These are phyloP conservation scores for Taphrina flavorubra DNA, from an alignment of 1,139 yeast species.

Conservation along the genomic window DNA sequence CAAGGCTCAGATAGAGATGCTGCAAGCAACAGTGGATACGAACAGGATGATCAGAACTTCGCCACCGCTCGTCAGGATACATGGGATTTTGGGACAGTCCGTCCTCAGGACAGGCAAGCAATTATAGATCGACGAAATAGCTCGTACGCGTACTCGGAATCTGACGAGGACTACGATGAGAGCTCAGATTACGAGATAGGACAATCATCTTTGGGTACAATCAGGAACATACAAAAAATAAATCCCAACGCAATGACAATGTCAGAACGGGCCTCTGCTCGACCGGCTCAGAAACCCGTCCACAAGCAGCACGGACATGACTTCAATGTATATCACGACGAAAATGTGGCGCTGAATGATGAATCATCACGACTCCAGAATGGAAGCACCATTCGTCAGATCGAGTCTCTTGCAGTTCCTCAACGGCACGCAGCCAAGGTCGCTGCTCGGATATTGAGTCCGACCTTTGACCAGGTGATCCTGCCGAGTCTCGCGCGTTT, in stretches of 20 bases:
- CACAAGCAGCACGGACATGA: neutral
- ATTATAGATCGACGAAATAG: slow-evolving; percentile 20
- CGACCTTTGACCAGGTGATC: slow-evolving; percentile 2
- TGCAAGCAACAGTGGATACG: slow-evolving; percentile 9
- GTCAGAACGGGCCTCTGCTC: neutral
- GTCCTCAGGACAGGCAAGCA: slow-evolving; percentile 16
- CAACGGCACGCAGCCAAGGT: neutral
- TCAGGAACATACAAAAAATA: neutral
- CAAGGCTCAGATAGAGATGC: neutral
- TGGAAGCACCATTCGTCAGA: slow-evolving; percentile 9
- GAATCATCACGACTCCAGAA: neutral
- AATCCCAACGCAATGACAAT: neutral
- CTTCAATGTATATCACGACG: slow-evolving; percentile 9
- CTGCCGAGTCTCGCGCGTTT: slow-evolving; percentile 13
- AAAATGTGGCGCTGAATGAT: neutral
- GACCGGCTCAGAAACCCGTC: neutral
- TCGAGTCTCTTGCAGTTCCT: neutral
- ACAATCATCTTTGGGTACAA: slow-evolving; percentile 2
- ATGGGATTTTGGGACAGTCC: slow-evolving; percentile 38
- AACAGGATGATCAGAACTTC: slow-evolving; percentile 8
- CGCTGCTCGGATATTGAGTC: neutral
- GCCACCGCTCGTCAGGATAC: slow-evolving; percentile 18
- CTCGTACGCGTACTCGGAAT: slow-evolving; percentile 28
- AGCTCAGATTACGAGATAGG: slow-evolving; percentile 1
- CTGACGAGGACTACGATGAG: slow-evolving; percentile 11